Base-by-base conservation (phyloP, 2,329 filamentous ascomycete genomes). In the Fusarium torulosum region DNA sequence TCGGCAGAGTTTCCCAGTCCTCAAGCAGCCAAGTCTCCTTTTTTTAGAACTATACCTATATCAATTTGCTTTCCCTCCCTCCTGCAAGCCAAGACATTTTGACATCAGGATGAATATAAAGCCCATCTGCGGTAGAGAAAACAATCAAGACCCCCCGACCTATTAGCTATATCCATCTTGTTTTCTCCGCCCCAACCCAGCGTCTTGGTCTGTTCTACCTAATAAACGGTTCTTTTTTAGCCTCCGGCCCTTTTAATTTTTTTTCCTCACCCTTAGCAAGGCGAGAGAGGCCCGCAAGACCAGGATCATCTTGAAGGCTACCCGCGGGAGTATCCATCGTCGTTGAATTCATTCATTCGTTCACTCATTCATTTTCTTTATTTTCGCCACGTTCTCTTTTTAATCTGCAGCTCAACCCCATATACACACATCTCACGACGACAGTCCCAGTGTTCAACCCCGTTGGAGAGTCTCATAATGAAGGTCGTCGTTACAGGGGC, bases 401-500 rank as follows among this genome's bases (percentile, higher is more conserved):
- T 6, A 25, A 3, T n/a, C n/a, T 17, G 8, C 35, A 10, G 35
- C 7, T 10, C 35, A 37, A 10, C 8, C n/a, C 35, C 8, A 37
- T 19, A 37, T n/a, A 19, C n/a, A 33, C 19, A n/a, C 35, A 37
- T 19, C 9, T 8, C 9, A n/a, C 35, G 9, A 37, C 35, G 17
- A 8, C 35, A 37, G 7, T 37, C 19, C 4, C 35, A 10, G 35
- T 10, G 10, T 8, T 17, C 33, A 17, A 17, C 15, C 15, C 33
- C 33, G 25, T 35, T 35, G 6, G 19, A 37, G 27, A 25, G n/a
- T 13, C 27, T 54, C 57, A 41, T 29, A 38, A 67, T 89, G 86
- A 88, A 89, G 72, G 78, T 89, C 69, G 83, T 90, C 59, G 77
- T 90, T 35, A 82, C 84, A 8, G 87, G 87, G 46, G 79, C 79